A percentile compares a stretch with the other conserved stretches of the same genome.
These are phyloP conservation scores for Vigna radiata DNA, from an alignment of 306 rosid genomes.

Conservation along the genomic window DNA sequence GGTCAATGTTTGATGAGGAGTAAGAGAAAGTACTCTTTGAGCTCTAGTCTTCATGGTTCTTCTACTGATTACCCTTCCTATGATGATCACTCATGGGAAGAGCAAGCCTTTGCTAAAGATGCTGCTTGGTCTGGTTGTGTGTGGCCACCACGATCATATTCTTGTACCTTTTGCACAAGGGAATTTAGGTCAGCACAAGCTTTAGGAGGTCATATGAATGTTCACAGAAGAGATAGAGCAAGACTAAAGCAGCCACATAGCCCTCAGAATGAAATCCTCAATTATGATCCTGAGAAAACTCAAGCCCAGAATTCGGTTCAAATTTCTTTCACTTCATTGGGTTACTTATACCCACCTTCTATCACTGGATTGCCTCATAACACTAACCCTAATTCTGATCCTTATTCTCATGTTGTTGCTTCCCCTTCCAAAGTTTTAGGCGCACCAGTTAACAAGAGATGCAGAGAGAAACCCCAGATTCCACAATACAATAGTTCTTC, in stretches of 20 bases:
- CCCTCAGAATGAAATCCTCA: slow-evolving; percentile 42
- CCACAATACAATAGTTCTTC: slow-evolving; percentile 41
- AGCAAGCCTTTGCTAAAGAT: slow-evolving; percentile 84
- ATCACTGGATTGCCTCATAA: slow-evolving; percentile 52
- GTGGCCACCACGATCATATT: slow-evolving; percentile 91
- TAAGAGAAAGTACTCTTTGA: slow-evolving; percentile 57
- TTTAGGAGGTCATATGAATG: slow-evolving; percentile 91
- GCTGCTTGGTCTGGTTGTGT: slow-evolving; percentile 67
- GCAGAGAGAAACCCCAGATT: slow-evolving; percentile 38
- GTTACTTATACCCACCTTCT: slow-evolving; percentile 51
- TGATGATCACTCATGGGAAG: slow-evolving; percentile 79
- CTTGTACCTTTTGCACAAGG: slow-evolving; percentile 84
- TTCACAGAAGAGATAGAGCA: slow-evolving; percentile 87
- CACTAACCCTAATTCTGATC: slow-evolving; percentile 65
- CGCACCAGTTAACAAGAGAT: slow-evolving; percentile 6
- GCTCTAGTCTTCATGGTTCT: slow-evolving; percentile 38
- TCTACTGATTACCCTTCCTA: slow-evolving; percentile 29
- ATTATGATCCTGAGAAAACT: slow-evolving; percentile 6
- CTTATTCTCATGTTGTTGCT: slow-evolving; percentile 30
- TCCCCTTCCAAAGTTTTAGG: slow-evolving; percentile 43
- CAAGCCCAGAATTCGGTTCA: slow-evolving; percentile 34
- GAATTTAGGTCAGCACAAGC: slow-evolving; percentile 93
- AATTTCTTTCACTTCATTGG: slow-evolving; percentile 43
- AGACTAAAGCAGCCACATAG: slow-evolving; percentile 67
- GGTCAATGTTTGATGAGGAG: slow-evolving; percentile 62